Percentiles rank a stretch among this genome's conserved stretches.
Evolutionary conservation across 2,329 filamentous ascomycete genomes (phyloP).

Genomic region (Penicillium thymicola): DNA sequence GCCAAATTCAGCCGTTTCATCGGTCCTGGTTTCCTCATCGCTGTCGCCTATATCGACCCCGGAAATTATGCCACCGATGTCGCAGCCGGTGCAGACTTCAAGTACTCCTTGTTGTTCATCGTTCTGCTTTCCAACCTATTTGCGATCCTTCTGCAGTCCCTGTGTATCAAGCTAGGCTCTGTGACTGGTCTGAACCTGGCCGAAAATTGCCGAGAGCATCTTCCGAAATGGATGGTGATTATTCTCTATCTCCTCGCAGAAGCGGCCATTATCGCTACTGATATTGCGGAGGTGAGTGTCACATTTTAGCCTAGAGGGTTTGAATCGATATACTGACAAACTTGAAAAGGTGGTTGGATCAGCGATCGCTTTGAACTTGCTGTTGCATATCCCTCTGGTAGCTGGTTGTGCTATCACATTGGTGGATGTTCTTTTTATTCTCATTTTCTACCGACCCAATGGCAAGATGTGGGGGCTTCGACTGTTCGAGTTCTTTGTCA

Average conservation of each 20-base stretch:
- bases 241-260: constrained; percentile 62
- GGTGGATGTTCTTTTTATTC: constrained; percentile 54
- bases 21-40: constrained; percentile 48
- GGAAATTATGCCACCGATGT: constrained; percentile 52
- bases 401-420: constrained; percentile 57
- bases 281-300: constrained; percentile 61
- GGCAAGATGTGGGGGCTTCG: constrained; percentile 52
- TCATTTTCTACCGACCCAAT: constrained; percentile 54
- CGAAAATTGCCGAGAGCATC: constrained; percentile 62
- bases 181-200: constrained; percentile 67
- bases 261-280: constrained; percentile 66
- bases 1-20: constrained; percentile 45
- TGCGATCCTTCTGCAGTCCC: constrained; percentile 47
- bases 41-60: constrained; percentile 50
- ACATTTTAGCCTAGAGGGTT: background rate
- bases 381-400: constrained; percentile 53
- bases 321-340: background rate
- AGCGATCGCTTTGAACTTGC: constrained; percentile 55
- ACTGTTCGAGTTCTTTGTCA: constrained; percentile 55
- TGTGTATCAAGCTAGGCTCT: constrained; percentile 62
- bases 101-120: constrained; percentile 47
- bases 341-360: constrained; percentile 53
- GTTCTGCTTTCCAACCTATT: constrained; percentile 49
- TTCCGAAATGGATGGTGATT: constrained; percentile 64
- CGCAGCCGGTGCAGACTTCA: constrained; percentile 45